Evolutionary conservation across 768 basidiomycete species (phyloP).

Genomic region (Kwoniella dendrophila): DNA sequence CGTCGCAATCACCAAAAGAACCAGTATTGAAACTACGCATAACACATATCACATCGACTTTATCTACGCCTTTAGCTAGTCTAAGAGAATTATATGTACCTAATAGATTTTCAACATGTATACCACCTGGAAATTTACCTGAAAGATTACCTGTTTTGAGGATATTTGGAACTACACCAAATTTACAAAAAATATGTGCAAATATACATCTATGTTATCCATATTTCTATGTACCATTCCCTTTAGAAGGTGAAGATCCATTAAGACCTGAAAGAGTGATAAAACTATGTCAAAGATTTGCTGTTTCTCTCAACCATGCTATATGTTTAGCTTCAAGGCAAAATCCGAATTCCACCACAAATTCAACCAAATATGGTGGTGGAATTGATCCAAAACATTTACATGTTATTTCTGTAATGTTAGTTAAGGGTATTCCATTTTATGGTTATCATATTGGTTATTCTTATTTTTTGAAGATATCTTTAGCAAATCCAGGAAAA

Average conservation of each 20-base stretch:
- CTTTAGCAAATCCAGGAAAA: constrained; percentile 70
- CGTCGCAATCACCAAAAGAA: not conserved
- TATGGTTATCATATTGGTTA: constrained; percentile 90
- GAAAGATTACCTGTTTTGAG: constrained; percentile 76
- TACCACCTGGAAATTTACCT: constrained; percentile 57
- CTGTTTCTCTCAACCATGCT: constrained; percentile 78
- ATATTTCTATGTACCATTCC: constrained; percentile 88
- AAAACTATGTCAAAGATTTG: constrained; percentile 69
- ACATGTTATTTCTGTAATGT: constrained; percentile 67
- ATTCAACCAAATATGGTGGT: constrained; percentile 58
- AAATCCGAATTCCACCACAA: constrained; percentile 66
- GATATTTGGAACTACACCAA: constrained; percentile 80
- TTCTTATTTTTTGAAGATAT: constrained; percentile 84
- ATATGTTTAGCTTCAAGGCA: constrained; percentile 78
- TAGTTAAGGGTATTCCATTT: constrained; percentile 93
- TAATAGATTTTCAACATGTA: constrained; percentile 43
- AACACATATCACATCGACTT: constrained; percentile 54
- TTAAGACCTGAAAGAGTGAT: constrained; percentile 62
- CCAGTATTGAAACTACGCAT: constrained; percentile 55
- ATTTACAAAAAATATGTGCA: constrained; percentile 76
- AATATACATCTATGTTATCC: constrained; percentile 80
- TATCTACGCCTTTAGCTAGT: constrained; percentile 40
- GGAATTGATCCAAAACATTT: constrained; percentile 53
- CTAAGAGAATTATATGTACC: constrained; percentile 45
- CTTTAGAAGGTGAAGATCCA: constrained; percentile 60